Conservation (phyloP, 176 grass and related monocot species). For the Aegilops umbellulata region DNA sequence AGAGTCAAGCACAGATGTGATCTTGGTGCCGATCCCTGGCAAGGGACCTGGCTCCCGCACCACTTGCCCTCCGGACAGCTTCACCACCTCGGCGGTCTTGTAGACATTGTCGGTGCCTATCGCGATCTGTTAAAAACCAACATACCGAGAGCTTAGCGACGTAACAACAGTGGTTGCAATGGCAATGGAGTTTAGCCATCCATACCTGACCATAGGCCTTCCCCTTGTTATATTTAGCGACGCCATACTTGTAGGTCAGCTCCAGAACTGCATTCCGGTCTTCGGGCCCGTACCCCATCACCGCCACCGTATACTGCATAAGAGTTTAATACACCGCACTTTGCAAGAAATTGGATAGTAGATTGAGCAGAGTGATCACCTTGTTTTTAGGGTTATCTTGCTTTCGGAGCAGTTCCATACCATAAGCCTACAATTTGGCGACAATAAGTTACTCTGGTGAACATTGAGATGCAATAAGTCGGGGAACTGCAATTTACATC, state of each 20-base stretch:
- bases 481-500: background rate
- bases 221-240: constrained; percentile 63
- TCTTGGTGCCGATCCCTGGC: constrained; percentile 73
- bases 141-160: background rate
- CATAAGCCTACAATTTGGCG: constrained; percentile 36
- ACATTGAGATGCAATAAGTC: background rate
- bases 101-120: constrained; percentile 81
- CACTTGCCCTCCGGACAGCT: constrained; percentile 55
- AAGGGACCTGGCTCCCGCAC: constrained; percentile 69
- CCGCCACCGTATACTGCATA: constrained; percentile 49
- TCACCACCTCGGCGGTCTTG: constrained; percentile 64
- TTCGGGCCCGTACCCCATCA: constrained; percentile 69
- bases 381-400: constrained; percentile 61
- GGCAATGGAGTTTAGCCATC: background rate
- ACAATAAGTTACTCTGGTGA: background rate
- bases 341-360: background rate
- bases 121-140: constrained; percentile 55
- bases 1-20: constrained; percentile 73
- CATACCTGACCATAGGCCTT: constrained; percentile 61
- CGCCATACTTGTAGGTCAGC: constrained; percentile 62
- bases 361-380: constrained; percentile 26
- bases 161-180: too few relatives aligned
- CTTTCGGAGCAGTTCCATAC: constrained; percentile 60
- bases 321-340: background rate
- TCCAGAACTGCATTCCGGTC: constrained; percentile 59